Evolutionary conservation across 768 basidiomycete species (phyloP), one percentile per base, ranked within the genome.

Genomic region (Pleurotus pulmonarius): DNA sequence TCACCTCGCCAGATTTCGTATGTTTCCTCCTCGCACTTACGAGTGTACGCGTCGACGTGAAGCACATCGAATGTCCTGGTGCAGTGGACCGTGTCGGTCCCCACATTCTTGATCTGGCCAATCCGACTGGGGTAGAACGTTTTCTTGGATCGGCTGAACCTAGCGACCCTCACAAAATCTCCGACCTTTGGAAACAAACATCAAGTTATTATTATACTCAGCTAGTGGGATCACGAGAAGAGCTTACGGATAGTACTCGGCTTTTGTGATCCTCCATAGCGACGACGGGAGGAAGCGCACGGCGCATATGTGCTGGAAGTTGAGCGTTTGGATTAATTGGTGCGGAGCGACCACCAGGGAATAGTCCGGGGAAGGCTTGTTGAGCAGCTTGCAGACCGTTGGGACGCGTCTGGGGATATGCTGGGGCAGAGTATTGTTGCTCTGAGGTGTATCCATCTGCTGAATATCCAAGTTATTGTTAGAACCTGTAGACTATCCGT

Each of bases 311-410:
- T n/a, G 13, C n/a, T 41, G 37, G 11, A 15, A n/a, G 12, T 41
- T 15, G 18, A 22, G 24, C 9, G 41, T 25, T 24, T 16, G 37
- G 39, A 11, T 41, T 53, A 20, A 53, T 53, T 11, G 51, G 51
- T 12, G 51, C 51, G 22, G 51, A 40, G 22, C 39, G 51, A 53
- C 51, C 51, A 9, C 26, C 18, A 41, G 51, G 51, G 37, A 53
- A 40, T 4, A 53, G n/a, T 6, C 41, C 41, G 3, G 41, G n/a
- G 41, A 44, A 22, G 3, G 20, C n/a, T 44, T 44, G 41, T 12
- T 16, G n/a, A 16, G 41, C 41, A 22, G n/a, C 41, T 15, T 44
- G n/a, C n/a, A 44, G n/a, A 44, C 20, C 41, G n/a, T 44, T 44
- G n/a, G n/a, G 41, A 11, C 29, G 29, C 1, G 29, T 34, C 29